These are phyloP conservation scores for Talaromyces sp. DNA, from an alignment of 2,329 filamentous ascomycete species.

Conservation along the genomic window DNA sequence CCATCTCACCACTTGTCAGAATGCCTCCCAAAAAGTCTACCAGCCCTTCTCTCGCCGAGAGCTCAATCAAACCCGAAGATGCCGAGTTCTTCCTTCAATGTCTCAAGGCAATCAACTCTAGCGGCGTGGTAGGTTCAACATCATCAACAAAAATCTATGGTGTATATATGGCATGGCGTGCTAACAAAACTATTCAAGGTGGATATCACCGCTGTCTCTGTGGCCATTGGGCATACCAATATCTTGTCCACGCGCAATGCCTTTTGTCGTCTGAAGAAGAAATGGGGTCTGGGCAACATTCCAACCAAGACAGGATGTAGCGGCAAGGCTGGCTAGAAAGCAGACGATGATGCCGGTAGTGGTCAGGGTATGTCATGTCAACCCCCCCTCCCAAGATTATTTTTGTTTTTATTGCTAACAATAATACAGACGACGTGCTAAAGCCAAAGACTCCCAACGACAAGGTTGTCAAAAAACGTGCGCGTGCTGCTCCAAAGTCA, in stretches of 20 bases:
- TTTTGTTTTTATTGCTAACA: not conserved
- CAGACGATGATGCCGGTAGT: not conserved
- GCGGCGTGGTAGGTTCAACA: not conserved
- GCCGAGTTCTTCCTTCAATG: conserved; percentile 1
- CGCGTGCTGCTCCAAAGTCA: not conserved
- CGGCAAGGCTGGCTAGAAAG: not conserved
- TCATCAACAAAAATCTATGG: not conserved
- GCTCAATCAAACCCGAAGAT: conserved; percentile 3
- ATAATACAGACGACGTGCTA: not conserved
- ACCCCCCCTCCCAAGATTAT: not conserved
- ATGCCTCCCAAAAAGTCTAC: conserved; percentile 11
- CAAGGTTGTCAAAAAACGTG: conserved; percentile 9
- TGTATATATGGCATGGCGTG: not conserved
- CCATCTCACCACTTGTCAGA: not conserved
- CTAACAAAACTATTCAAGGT: not conserved
- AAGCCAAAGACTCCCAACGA: not conserved
- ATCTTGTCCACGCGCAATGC: conserved; percentile 4
- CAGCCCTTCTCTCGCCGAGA: not conserved
- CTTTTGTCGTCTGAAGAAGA: conserved; percentile 5
- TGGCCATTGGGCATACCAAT: conserved; percentile 8
- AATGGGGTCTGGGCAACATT: conserved; percentile 2
- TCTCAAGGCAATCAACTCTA: not conserved
- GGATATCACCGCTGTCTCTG: conserved; percentile 5
- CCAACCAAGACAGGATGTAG: not conserved
- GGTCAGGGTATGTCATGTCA: not conserved